A percentile compares a stretch with the other conserved stretches of the same genome.
These are phyloP conservation scores for Amyloporia xantha DNA, from an alignment of 768 basidiomycete species.

Conservation along the genomic window DNA sequence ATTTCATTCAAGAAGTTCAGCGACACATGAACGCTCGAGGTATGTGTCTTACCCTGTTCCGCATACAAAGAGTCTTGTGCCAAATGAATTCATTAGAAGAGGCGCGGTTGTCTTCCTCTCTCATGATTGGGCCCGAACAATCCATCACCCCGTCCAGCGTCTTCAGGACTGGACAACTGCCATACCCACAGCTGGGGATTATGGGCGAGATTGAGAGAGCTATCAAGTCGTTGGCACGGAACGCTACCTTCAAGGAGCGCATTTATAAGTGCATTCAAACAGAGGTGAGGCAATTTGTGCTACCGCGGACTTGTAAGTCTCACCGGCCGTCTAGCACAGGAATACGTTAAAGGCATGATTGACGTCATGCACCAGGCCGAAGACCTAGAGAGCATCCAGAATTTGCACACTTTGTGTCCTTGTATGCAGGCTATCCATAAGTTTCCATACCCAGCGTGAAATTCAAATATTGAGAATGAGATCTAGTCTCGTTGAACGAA, in stretches of 20 bases:
- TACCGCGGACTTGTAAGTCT: too few species aligned
- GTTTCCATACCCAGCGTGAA: slow-evolving; percentile 21
- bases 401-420: slow-evolving; percentile 84
- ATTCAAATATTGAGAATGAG: neutral
- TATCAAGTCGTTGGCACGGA: slow-evolving; percentile 69
- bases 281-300: slow-evolving; percentile 53
- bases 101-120: slow-evolving; percentile 48
- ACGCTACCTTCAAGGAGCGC: slow-evolving; percentile 69
- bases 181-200: slow-evolving; percentile 67
- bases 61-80: slow-evolving; percentile 7
- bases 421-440: slow-evolving; percentile 92
- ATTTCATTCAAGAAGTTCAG: slow-evolving; percentile 90
- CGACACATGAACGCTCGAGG: slow-evolving; percentile 67
- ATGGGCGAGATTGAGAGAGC: slow-evolving; percentile 74
- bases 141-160: slow-evolving; percentile 56
- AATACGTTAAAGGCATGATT: slow-evolving; percentile 83
- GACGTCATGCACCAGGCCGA: slow-evolving; percentile 84
- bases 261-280: slow-evolving; percentile 85
- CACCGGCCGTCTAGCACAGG: slow-evolving; percentile 44
- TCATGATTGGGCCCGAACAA: slow-evolving; percentile 48
- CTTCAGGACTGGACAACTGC: slow-evolving; percentile 67
- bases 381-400: slow-evolving; percentile 85
- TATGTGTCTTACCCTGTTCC: slow-evolving; percentile 27
- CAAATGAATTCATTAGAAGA: slow-evolving; percentile 41
- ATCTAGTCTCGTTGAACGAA: slow-evolving; percentile 87